Percentiles rank a stretch among this genome's conserved stretches.
These are phyloP conservation scores for Quercus agrifolia DNA, from an alignment of 306 rosid species.

Conservation along the genomic window DNA sequence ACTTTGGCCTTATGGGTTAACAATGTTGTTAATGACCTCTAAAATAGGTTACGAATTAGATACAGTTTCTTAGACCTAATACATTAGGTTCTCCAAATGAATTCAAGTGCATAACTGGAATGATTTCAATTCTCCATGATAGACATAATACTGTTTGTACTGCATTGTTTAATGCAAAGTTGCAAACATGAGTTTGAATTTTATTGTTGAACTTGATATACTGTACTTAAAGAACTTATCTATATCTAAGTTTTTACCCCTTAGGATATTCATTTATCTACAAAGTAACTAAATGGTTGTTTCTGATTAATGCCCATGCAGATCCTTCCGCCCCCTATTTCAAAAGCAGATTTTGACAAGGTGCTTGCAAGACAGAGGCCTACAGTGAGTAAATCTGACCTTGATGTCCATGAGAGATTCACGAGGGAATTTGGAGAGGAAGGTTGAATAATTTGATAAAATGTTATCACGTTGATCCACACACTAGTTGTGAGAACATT, in stretches of 20 bases:
- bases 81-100: too few species aligned
- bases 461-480: constrained; percentile 36
- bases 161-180: too few species aligned
- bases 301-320: constrained; percentile 34
- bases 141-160: too few species aligned
- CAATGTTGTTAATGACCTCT: too few species aligned
- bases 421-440: constrained; percentile 98
- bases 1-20: not conserved
- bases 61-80: too few species aligned
- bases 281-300: constrained; percentile 14
- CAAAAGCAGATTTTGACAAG: constrained; percentile 87
- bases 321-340: constrained; percentile 96
- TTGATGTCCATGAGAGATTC: constrained; percentile 88
- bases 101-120: too few species aligned
- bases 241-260: too few species aligned
- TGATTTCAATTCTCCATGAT: too few species aligned
- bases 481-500: constrained; percentile 24
- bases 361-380: constrained; percentile 98
- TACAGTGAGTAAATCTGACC: constrained; percentile 91
- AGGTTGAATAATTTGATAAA: constrained; percentile 57
- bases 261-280: not conserved
- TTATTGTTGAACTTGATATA: too few species aligned
- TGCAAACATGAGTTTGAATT: too few species aligned
- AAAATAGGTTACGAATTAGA: too few species aligned
- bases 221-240: too few species aligned